Evolutionary conservation across 192 early-diverging fungal species (phyloP).

Genomic region (Backusella parvicylindrica): DNA sequence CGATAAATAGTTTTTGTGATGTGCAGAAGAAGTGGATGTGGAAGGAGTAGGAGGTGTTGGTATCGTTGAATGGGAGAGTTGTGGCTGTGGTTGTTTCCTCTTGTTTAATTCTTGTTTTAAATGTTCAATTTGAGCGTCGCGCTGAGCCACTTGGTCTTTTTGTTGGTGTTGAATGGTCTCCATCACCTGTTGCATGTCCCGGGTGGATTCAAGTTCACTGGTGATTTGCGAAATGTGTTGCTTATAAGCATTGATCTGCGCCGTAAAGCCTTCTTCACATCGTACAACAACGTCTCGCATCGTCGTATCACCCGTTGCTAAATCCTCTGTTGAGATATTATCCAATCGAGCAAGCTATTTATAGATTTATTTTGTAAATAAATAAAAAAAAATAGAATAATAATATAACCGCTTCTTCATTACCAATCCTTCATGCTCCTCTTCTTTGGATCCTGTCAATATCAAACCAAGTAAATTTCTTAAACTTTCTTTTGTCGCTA

Average conservation of each 20-base stretch:
- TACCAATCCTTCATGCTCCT: conserved; percentile 1
- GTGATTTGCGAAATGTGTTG: background rate
- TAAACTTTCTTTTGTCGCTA: conserved; percentile 11
- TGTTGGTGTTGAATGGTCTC: background rate
- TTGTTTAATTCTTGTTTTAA: conserved; percentile 7
- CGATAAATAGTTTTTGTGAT: background rate
- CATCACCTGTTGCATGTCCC: background rate
- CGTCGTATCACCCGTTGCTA: background rate
- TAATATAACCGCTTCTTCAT: background rate
- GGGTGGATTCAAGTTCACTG: background rate
- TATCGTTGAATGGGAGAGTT: background rate
- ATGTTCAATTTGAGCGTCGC: conserved; percentile 1
- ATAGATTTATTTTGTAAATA: background rate
- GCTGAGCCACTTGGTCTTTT: background rate
- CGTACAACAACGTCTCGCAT: conserved; percentile 23
- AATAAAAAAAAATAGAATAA: background rate
- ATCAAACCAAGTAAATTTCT: conserved; percentile 13
- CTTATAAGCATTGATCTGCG: background rate
- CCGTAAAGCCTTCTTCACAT: conserved; percentile 10
- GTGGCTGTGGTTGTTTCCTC: background rate
- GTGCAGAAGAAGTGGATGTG: background rate
- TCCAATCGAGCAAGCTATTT: background rate
- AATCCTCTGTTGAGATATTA: background rate
- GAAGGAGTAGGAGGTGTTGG: background rate
- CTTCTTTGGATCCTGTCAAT: conserved; percentile 16